A percentile compares a stretch with the other conserved stretches of the same genome.
These are phyloP conservation scores for Fusarium sp. DNA, from an alignment of 2,329 filamentous ascomycete species.

Conservation along the genomic window DNA sequence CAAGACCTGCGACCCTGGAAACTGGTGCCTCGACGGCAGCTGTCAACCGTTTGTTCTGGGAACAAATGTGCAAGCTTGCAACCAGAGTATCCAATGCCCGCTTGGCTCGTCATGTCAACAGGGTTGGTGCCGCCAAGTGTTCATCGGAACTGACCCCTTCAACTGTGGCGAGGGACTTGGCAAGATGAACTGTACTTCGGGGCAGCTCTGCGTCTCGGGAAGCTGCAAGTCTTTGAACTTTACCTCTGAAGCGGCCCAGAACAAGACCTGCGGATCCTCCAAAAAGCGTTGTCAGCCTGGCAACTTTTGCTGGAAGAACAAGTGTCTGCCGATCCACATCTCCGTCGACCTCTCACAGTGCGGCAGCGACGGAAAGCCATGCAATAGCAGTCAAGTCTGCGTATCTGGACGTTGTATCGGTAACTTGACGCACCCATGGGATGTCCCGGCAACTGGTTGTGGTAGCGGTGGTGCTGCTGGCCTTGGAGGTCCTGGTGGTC, in stretches of 20 bases:
- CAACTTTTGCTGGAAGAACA: constrained; percentile 13
- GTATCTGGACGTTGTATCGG: constrained; percentile 22
- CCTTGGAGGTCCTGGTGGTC: constrained; percentile 22
- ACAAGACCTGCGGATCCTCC: constrained; percentile 8
- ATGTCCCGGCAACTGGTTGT: constrained; percentile 3
- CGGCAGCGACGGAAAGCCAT: constrained; percentile 4
- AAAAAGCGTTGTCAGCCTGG: constrained; percentile 11
- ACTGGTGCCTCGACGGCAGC: constrained; percentile 35
- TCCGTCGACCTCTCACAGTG: constrained; percentile 26
- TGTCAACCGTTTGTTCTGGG: constrained; percentile 29
- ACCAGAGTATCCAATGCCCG: constrained; percentile 14
- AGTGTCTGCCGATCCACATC: constrained; percentile 17
- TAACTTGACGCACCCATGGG: constrained; percentile 11
- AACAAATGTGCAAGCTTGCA: constrained; percentile 33
- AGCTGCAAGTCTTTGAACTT: constrained; percentile 19
- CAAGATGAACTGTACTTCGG: constrained; percentile 19
- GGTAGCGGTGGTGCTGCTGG: constrained; percentile 5
- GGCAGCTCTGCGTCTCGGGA: constrained; percentile 27
- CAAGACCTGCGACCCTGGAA: constrained; percentile 25
- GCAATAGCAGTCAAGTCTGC: constrained; percentile 18
- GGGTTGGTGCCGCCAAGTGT: constrained; percentile 20
- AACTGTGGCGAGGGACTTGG: constrained; percentile 8
- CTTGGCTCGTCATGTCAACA: constrained; percentile 7
- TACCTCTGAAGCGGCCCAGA: not conserved
- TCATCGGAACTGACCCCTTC: constrained; percentile 28